These are phyloP conservation scores for Thelonectria rubi DNA, from an alignment of 2,329 filamentous ascomycete genomes.

Conservation along the genomic window DNA sequence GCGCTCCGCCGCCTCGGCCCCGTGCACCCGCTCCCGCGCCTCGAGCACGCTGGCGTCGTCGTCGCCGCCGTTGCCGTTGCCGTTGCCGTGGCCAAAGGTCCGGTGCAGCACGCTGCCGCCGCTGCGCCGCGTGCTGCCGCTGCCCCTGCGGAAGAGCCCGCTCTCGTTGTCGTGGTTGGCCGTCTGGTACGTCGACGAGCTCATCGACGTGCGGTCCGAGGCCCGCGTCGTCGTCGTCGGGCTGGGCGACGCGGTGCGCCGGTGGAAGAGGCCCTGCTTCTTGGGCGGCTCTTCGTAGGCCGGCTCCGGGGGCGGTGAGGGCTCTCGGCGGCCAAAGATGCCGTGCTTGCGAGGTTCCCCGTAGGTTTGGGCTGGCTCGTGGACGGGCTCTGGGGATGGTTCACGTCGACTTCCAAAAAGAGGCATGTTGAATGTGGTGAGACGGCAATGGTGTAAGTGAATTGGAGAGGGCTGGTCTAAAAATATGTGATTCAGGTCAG, in stretches of 20 bases:
- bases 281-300: conserved; percentile 38
- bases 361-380: conserved; percentile 13
- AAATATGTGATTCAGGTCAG: not conserved
- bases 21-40: conserved; percentile 68
- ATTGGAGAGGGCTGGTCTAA: not conserved
- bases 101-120: conserved; percentile 55
- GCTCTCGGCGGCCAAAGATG: conserved; percentile 38
- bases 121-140: conserved; percentile 28
- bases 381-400: conserved; percentile 44
- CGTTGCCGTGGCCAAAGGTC: conserved; percentile 55
- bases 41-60: conserved; percentile 70
- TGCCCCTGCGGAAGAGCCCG: conserved; percentile 22
- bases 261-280: conserved; percentile 49
- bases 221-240: conserved; percentile 31
- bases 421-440: conserved; percentile 42
- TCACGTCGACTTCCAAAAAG: conserved; percentile 44
- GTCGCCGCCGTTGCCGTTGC: conserved; percentile 45
- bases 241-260: conserved; percentile 40
- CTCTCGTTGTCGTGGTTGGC: conserved; percentile 6
- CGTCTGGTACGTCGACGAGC: conserved; percentile 22
- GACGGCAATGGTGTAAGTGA: not conserved
- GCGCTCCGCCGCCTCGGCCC: conserved; percentile 69
- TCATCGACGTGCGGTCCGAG: conserved; percentile 19
- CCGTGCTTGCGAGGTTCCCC: conserved; percentile 16
- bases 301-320: conserved; percentile 41